A percentile compares a stretch with the other conserved stretches of the same genome.
Evolutionary conservation across 1,139 yeast species (phyloP).

Genomic region (Yamadazyma triangularis): DNA sequence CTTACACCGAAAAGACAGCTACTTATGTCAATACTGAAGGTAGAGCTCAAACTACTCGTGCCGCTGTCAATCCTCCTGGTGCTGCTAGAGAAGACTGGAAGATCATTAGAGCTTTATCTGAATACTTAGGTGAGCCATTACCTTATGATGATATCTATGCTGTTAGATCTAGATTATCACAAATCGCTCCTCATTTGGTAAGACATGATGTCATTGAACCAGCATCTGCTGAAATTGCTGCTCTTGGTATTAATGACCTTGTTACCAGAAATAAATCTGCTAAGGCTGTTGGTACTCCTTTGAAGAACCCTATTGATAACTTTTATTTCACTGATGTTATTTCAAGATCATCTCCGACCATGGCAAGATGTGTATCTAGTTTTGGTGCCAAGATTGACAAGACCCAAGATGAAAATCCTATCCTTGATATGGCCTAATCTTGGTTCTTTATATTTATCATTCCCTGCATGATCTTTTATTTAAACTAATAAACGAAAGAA

Average conservation of each 20-base stretch:
- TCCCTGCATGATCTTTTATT: too few relatives aligned
- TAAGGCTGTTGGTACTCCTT: constrained; percentile 43
- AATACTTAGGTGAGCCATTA: constrained; percentile 65
- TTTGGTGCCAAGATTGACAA: constrained; percentile 67
- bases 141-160: constrained; percentile 76
- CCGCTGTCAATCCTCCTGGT: constrained; percentile 89
- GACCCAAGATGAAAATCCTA: constrained; percentile 47
- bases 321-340: constrained; percentile 87
- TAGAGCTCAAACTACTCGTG: constrained; percentile 79
- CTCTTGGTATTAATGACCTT: constrained; percentile 53
- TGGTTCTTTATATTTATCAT: too few relatives aligned
- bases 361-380: constrained; percentile 76
- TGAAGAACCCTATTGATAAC: constrained; percentile 71
- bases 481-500: too few relatives aligned
- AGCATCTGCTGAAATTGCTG: constrained; percentile 53
- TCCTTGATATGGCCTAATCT: constrained; percentile 12
- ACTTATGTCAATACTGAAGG: constrained; percentile 93
- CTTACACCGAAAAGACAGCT: constrained; percentile 84
- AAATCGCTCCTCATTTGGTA: constrained; percentile 77
- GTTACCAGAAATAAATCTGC: constrained; percentile 35
- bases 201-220: constrained; percentile 76
- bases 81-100: constrained; percentile 94
- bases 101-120: constrained; percentile 78
- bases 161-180: constrained; percentile 66
- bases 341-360: constrained; percentile 83